Conservation (phyloP, 2,329 filamentous ascomycete genomes). For the Cercospora sp. region DNA sequence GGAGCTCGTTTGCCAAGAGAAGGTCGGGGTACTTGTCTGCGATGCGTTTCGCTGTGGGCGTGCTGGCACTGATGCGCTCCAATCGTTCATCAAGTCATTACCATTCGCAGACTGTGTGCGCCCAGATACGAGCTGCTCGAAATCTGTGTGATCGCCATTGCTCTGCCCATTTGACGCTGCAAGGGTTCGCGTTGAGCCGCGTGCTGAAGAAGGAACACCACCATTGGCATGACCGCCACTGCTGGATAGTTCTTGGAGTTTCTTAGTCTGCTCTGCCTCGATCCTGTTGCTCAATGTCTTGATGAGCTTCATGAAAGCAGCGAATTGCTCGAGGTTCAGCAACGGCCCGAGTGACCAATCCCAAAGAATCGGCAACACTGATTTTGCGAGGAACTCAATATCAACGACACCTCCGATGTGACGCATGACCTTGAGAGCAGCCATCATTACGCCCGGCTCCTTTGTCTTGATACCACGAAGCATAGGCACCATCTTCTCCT, state of each 20-base stretch:
- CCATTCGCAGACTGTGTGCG: constrained; percentile 48
- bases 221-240: constrained; percentile 40
- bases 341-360: constrained; percentile 86
- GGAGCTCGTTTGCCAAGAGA: constrained; percentile 47
- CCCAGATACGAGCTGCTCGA: constrained; percentile 86
- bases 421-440: constrained; percentile 77
- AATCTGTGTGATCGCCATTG: constrained; percentile 69
- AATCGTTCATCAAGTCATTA: constrained; percentile 47
- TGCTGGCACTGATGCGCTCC: constrained; percentile 40
- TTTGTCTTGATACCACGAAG: constrained; percentile 95
- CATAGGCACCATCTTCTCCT: constrained; percentile 92
- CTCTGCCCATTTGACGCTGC: constrained; percentile 56
- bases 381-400: constrained; percentile 86
- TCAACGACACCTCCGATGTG: constrained; percentile 82
- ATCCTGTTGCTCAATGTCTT: constrained; percentile 75
- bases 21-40: constrained; percentile 39
- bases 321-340: constrained; percentile 81
- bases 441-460: constrained; percentile 96
- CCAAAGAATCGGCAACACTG: constrained; percentile 88
- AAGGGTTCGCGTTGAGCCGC: constrained; percentile 57
- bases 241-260: constrained; percentile 78
- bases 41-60: constrained; percentile 2
- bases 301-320: constrained; percentile 85
- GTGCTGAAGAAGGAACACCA: constrained; percentile 65
- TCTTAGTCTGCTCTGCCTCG: constrained; percentile 84